Conservation (phyloP, 305 asterid genomes). For the Salvia sclarea region DNA sequence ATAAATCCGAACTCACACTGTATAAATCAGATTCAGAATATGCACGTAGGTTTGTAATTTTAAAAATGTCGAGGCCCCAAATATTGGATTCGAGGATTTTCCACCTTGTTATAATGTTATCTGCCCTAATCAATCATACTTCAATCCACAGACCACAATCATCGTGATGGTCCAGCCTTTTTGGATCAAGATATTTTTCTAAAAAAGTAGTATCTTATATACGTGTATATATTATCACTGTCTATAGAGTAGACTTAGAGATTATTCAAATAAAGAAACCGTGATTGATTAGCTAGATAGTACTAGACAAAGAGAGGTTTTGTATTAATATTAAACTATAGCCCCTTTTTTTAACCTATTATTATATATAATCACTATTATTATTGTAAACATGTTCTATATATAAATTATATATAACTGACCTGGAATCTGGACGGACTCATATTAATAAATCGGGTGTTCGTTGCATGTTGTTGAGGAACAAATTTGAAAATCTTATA, state of each 20-base stretch:
- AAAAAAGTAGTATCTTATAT: background rate
- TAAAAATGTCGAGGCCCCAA: background rate
- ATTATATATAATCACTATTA: background rate
- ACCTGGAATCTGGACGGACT: conserved; percentile 9
- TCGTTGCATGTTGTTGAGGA: conserved; percentile 15
- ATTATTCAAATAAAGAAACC: conserved; percentile 3
- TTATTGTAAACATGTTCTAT: background rate
- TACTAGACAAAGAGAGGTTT: conserved; percentile 19
- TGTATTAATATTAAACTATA: conserved; percentile 6
- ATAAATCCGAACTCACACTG: background rate
- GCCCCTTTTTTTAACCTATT: background rate
- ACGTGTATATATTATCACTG: background rate
- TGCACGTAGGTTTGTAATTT: background rate
- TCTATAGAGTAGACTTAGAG: conserved; percentile 29
- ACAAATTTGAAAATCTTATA: background rate
- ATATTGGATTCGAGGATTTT: background rate
- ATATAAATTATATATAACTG: background rate
- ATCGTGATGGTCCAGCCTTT: conserved; percentile 17
- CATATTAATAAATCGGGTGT: background rate
- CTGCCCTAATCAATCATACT: background rate
- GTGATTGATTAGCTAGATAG: conserved; percentile 27
- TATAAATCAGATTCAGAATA: background rate
- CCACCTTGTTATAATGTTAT: background rate
- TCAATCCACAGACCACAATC: conserved; percentile 15
- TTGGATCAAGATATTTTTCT: conserved; percentile 8